phyloP scores from a whole-genome alignment of 202 grass and related monocot genomes.

The Bolboschoenoplectus hybrid region DNA sequence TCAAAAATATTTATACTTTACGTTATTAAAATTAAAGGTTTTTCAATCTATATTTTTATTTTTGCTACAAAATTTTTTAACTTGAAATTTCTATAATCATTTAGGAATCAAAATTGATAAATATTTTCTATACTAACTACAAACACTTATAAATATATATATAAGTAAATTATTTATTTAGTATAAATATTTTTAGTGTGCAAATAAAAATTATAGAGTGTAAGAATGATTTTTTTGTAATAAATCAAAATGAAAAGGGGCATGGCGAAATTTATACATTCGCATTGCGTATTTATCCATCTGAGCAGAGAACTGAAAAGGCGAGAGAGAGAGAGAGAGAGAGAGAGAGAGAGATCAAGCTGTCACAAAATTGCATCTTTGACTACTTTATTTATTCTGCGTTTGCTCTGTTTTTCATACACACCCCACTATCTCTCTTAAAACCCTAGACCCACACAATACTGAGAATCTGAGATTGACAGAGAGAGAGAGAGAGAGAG shows the following conservation, averaged over 20 bases:
- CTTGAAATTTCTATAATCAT: too few relatives aligned
- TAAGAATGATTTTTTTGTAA: background rate
- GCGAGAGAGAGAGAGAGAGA: background rate
- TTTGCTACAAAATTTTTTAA: too few relatives aligned
- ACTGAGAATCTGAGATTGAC: background rate
- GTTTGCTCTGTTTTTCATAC: slow-evolving; percentile 30
- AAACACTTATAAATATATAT: too few relatives aligned
- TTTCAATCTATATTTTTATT: too few relatives aligned
- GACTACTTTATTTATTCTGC: slow-evolving; percentile 31
- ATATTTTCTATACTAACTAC: too few relatives aligned
- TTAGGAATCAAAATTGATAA: too few relatives aligned
- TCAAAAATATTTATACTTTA: too few relatives aligned
- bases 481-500: background rate
- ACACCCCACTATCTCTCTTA: background rate
- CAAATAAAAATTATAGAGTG: too few relatives aligned
- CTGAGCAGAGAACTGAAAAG: background rate
- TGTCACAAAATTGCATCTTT: slow-evolving; percentile 31
- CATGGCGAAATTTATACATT: background rate
- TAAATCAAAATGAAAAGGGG: background rate
- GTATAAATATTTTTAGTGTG: too few relatives aligned
- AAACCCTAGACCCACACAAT: slow-evolving; percentile 14
- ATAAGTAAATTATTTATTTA: too few relatives aligned
- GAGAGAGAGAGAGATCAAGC: background rate
- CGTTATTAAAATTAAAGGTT: too few relatives aligned
- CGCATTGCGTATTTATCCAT: background rate